Conservation (phyloP, 2,329 filamentous ascomycete genomes). For the Colletotrichum sp. region DNA sequence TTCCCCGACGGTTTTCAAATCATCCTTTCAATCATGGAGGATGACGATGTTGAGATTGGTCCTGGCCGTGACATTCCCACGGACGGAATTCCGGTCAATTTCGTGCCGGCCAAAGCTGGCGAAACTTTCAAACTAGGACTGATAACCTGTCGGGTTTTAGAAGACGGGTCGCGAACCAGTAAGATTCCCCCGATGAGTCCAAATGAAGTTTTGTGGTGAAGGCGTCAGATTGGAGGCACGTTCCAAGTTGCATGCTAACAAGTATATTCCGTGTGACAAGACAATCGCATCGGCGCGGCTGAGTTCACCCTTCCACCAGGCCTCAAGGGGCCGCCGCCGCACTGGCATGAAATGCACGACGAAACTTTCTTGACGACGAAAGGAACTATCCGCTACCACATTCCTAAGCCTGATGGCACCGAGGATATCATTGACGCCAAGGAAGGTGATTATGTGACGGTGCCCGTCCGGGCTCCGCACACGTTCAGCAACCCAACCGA, state of each 20-base stretch:
- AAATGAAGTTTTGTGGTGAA: not conserved
- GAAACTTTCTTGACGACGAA: not conserved
- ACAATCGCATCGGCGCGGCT: not conserved
- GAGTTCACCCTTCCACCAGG: not conserved
- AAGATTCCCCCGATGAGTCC: not conserved
- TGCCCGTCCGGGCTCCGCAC: conserved; percentile 27
- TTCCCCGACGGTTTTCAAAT: not conserved
- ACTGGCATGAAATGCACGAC: not conserved
- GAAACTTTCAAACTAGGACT: not conserved
- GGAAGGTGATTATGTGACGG: conserved; percentile 9
- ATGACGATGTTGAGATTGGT: not conserved
- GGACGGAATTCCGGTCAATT: not conserved
- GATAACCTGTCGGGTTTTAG: not conserved
- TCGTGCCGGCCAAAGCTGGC: not conserved
- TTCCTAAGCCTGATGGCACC: not conserved
- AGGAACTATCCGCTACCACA: not conserved
- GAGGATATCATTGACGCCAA: not conserved
- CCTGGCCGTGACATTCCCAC: not conserved
- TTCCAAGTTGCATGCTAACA: not conserved
- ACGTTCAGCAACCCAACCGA: conserved; percentile 29
- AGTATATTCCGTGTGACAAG: not conserved
- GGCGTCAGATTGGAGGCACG: not conserved
- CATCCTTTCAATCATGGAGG: not conserved
- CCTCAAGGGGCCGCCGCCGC: not conserved
- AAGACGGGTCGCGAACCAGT: not conserved